These are phyloP conservation scores for Pulveroboletus sp. DNA, from an alignment of 768 basidiomycete species.

Conservation along the genomic window DNA sequence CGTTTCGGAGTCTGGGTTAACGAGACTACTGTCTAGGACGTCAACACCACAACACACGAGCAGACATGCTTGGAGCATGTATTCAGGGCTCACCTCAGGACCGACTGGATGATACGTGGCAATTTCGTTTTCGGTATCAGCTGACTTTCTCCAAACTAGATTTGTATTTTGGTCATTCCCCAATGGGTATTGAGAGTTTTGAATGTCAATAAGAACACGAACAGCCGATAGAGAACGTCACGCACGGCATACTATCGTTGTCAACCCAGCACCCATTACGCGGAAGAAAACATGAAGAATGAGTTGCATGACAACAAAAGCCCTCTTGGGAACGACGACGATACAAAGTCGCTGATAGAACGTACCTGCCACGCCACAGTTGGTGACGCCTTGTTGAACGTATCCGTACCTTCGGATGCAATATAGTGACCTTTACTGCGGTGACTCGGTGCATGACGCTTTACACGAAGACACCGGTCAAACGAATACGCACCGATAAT, in stretches of 20 bases:
- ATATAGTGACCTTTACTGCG: conserved; percentile 67
- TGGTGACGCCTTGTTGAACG: conserved; percentile 55
- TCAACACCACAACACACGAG: background rate
- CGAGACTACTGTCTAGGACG: conserved; percentile 49
- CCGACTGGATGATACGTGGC: conserved; percentile 65
- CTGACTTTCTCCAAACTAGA: conserved; percentile 76
- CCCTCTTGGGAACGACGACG: conserved; percentile 11
- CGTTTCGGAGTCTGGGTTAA: conserved; percentile 74
- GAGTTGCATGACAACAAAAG: conserved; percentile 11
- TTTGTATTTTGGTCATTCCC: conserved; percentile 7
- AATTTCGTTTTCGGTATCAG: conserved; percentile 60
- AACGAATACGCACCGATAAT: conserved; percentile 57
- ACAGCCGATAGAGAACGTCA: conserved; percentile 4
- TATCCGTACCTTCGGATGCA: conserved; percentile 64
- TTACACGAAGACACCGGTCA: background rate
- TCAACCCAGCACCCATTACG: background rate
- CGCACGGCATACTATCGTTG: conserved; percentile 59
- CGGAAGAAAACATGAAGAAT: background rate
- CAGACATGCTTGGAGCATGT: background rate
- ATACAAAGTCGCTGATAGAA: conserved; percentile 14
- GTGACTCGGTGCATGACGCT: conserved; percentile 6
- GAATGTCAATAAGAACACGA: conserved; percentile 3
- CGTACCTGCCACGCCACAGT: conserved; percentile 73
- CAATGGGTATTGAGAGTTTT: conserved; percentile 1
- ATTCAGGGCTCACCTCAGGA: conserved; percentile 51